Evolutionary conservation across 164 flowering plant species (phyloP).

Genomic region (Stephania yunnanensis): DNA sequence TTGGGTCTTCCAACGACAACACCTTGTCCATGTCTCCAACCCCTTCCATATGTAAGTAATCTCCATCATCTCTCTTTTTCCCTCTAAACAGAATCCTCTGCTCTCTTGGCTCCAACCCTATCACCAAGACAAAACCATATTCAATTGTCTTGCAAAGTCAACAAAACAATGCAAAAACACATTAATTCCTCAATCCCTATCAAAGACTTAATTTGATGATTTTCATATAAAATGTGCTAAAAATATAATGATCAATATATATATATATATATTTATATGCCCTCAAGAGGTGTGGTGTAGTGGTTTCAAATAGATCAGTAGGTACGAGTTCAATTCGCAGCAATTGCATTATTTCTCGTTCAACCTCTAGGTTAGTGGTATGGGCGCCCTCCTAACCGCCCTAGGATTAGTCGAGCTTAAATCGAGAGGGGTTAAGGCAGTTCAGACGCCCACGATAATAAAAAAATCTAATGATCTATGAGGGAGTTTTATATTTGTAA

Average conservation of each 20-base stretch:
- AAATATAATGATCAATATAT: too few relatives aligned
- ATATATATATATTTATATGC: too few relatives aligned
- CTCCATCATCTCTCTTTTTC: constrained; percentile 72
- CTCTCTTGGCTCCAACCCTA: constrained; percentile 56
- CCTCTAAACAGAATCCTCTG: constrained; percentile 80
- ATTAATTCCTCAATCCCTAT: neutral
- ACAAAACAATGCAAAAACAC: neutral
- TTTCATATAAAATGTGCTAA: neutral
- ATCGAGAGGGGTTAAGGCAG: too few relatives aligned
- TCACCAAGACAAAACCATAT: constrained; percentile 59
- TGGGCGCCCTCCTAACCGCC: too few relatives aligned
- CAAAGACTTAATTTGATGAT: neutral
- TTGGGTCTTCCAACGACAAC: constrained; percentile 63
- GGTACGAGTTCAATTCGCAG: neutral
- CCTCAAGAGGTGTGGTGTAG: too few relatives aligned
- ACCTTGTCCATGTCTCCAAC: constrained; percentile 77
- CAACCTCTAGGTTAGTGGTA: too few relatives aligned
- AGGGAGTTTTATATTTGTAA: constrained; percentile 24
- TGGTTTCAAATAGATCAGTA: too few relatives aligned
- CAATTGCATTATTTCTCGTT: too few relatives aligned
- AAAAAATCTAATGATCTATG: too few relatives aligned
- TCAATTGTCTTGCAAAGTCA: constrained; percentile 51
- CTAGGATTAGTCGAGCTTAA: too few relatives aligned
- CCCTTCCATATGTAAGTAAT: constrained; percentile 81
- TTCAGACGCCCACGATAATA: too few relatives aligned